These are phyloP conservation scores for Dryadomyces quercivorus DNA, from an alignment of 2,329 filamentous ascomycete species.

Conservation along the genomic window DNA sequence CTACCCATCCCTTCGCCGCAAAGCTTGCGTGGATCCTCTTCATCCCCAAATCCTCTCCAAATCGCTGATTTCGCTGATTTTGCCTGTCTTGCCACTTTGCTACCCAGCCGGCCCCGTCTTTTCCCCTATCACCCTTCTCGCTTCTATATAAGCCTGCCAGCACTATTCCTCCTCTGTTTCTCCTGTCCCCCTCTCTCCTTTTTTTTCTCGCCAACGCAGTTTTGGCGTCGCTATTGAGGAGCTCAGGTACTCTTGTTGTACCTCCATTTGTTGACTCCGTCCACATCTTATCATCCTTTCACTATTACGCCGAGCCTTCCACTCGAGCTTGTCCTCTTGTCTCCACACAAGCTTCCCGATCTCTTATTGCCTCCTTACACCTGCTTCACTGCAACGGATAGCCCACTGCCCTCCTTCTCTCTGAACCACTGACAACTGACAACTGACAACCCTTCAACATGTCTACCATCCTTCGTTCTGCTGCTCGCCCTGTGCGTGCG, in stretches of 20 bases:
- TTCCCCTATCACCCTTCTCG: background rate
- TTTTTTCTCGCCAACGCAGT: slow-evolving; percentile 10
- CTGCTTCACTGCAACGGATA: background rate
- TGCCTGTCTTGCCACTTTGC: background rate
- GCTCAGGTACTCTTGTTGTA: slow-evolving; percentile 18
- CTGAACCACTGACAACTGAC: too few relatives aligned
- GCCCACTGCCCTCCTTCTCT: background rate
- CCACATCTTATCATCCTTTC: background rate
- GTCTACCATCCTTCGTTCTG: slow-evolving; percentile 16
- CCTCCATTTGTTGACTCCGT: slow-evolving; percentile 6
- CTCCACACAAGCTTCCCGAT: background rate
- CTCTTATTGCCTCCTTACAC: background rate
- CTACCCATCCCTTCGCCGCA: too few relatives aligned
- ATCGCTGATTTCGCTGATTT: background rate
- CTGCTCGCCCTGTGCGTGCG: slow-evolving; percentile 18
- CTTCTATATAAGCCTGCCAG: background rate
- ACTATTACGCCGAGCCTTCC: too few relatives aligned
- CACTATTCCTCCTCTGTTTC: background rate
- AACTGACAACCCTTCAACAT: slow-evolving; percentile 13
- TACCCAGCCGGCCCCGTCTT: background rate
- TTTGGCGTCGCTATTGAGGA: slow-evolving; percentile 25
- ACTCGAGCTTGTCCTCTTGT: background rate
- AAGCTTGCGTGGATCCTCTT: background rate
- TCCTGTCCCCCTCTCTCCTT: too few relatives aligned
- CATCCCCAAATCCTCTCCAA: background rate